Evolutionary conservation across 2,329 filamentous ascomycete genomes (phyloP), one percentile per base, ranked within the genome.

Genomic region (Monosporascus sp.): DNA sequence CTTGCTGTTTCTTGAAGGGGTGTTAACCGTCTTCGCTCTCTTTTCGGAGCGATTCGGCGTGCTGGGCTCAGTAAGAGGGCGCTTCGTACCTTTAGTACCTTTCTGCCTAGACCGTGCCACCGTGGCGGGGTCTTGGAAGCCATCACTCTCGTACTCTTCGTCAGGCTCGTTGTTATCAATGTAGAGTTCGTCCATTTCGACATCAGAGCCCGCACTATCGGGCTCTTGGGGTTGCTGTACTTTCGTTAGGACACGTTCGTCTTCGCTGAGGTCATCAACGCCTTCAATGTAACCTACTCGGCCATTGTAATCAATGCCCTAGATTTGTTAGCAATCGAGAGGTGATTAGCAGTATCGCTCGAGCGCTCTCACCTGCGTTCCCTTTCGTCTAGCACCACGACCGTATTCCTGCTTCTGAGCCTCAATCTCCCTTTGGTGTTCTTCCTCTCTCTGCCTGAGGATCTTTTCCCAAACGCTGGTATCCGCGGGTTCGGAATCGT

Each of bases 381-480:
- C 60, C 56, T 88, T 82, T 58, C 85, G 85, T 60, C 94, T 82
- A 58, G 90, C 89, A 39, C 94, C 94, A 55, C 94, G 84, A 11
- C 94, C 94, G 48, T 97, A 82, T n/a, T 82, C 82, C 67, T 95
- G 83, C 48, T 85, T 79, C 54, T 85, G 83, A 17, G 75, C 77
- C 36, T 85, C 85, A 7, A 85, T 84, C 62, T 91, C 85, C 52
- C 83, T 83, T n/a, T 82, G 80, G 3, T 91, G 92, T 51, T 87
- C 84, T 43, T 82, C 84, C 69, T 96, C 90, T 57, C 94, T 85
- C 66, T 95, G 83, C 50, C 86, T 84, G 37, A 99, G 76, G 55
- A 99, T 97, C 62, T 86, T 87, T 51, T 96, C 91, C 95, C 95
- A 99, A 0, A 95, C 83, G 37, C 83, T 85, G 15, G 82, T 79